phyloP scores from a whole-genome alignment of 2,329 filamentous ascomycete species.

The Thielaviopsis musarum region DNA sequence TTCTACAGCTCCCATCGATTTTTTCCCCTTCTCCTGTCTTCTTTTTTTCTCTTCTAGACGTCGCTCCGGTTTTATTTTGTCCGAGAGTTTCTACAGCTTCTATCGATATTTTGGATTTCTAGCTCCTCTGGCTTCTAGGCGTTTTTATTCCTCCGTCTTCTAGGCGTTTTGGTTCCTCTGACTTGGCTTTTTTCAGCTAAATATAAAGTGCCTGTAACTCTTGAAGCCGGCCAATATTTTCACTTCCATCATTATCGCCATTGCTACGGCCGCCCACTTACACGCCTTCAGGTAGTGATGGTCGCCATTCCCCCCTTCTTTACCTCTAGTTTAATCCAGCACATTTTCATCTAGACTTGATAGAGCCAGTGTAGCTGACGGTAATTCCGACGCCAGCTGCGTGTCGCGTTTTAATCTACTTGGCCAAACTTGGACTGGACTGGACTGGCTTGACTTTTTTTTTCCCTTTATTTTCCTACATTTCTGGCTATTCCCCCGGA shows the following conservation, averaged over 20 bases:
- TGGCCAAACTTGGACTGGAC: not conserved
- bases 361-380: not conserved
- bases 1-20: not conserved
- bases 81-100: no score
- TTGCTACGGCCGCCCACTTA: not conserved
- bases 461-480: not conserved
- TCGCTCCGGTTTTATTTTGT: no score
- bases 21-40: not conserved
- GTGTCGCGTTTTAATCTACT: not conserved
- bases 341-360: not conserved
- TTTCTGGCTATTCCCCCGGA: not conserved
- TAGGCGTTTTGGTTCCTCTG: no score
- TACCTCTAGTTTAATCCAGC: no score
- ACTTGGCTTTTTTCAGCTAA: no score
- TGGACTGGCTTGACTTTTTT: not conserved
- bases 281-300: not conserved
- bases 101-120: no score
- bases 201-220: no score
- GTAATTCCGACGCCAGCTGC: not conserved
- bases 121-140: no score
- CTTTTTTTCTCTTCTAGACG: no score
- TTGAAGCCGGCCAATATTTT: not conserved
- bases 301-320: not conserved
- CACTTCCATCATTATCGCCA: not conserved
- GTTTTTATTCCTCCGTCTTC: no score